Evolutionary conservation across 192 early-diverging fungal genomes (phyloP).

Genomic region (Coemansia reversa): DNA sequence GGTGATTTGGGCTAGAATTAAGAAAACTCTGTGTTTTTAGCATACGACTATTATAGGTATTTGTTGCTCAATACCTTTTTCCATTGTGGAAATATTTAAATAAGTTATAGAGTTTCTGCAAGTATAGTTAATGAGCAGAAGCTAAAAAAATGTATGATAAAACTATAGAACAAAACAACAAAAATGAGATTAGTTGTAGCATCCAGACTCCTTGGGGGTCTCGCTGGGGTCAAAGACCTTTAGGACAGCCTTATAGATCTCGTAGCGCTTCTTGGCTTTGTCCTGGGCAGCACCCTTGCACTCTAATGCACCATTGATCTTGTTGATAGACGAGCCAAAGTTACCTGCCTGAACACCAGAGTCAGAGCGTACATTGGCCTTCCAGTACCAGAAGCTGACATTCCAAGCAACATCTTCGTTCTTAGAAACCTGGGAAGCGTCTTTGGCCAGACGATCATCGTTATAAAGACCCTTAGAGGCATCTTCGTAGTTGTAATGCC

Average conservation of each 20-base stretch:
- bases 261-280: slow-evolving; percentile 54
- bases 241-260: slow-evolving; percentile 50
- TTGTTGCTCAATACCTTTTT: too few species aligned
- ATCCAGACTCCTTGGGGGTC: slow-evolving; percentile 39
- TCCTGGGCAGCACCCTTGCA: slow-evolving; percentile 40
- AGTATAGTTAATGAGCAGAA: too few species aligned
- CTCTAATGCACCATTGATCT: slow-evolving; percentile 55
- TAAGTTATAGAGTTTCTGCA: too few species aligned
- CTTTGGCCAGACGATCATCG: slow-evolving; percentile 36
- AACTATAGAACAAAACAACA: background rate
- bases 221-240: slow-evolving; percentile 35
- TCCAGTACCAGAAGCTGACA: slow-evolving; percentile 55
- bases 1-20: too few species aligned
- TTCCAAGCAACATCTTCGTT: slow-evolving; percentile 40
- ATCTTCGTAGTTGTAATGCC: slow-evolving; percentile 51
- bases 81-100: too few species aligned
- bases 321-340: slow-evolving; percentile 54
- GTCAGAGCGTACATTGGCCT: slow-evolving; percentile 35
- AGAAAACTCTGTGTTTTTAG: too few species aligned
- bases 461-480: slow-evolving; percentile 47
- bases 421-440: slow-evolving; percentile 28
- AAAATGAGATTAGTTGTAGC: slow-evolving; percentile 40
- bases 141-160: background rate
- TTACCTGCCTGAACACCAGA: slow-evolving; percentile 44
- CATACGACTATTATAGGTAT: too few species aligned